Evolutionary conservation across 2,329 filamentous ascomycete genomes (phyloP).

Genomic region (Botrytis byssoidea): DNA sequence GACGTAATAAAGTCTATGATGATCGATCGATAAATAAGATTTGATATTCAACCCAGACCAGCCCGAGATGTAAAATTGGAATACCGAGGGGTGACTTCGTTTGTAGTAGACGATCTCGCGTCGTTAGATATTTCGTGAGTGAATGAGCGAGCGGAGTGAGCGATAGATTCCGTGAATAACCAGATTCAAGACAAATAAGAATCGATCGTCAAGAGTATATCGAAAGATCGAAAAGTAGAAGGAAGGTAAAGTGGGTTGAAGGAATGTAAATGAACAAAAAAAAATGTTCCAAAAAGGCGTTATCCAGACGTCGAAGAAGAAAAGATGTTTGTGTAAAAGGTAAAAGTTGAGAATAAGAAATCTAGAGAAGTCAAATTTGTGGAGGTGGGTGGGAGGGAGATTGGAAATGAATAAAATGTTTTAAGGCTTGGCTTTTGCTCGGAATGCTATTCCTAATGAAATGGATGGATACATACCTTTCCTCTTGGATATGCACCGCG

Average conservation of each 20-base stretch:
- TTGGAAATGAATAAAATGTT: neutral
- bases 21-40: neutral
- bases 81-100: neutral
- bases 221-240: neutral
- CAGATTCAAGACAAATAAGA: slow-evolving; percentile 18
- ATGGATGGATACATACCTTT: neutral
- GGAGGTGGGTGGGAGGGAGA: slow-evolving; percentile 10
- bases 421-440: neutral
- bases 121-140: slow-evolving; percentile 2
- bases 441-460: slow-evolving; percentile 1
- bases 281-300: slow-evolving; percentile 8
- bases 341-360: neutral
- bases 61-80: slow-evolving; percentile 4
- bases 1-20: neutral
- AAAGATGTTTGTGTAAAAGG: neutral
- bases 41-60: neutral
- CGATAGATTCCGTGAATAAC: slow-evolving; percentile 21
- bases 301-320: slow-evolving; percentile 10
- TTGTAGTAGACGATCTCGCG: slow-evolving; percentile 15
- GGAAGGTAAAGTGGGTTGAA: neutral
- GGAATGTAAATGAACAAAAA: slow-evolving; percentile 17
- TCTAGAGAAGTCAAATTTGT: neutral
- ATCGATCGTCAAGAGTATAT: neutral
- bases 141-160: neutral
- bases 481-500: neutral